These are phyloP conservation scores for Calocybe indica DNA, from an alignment of 768 basidiomycete genomes.

Conservation along the genomic window DNA sequence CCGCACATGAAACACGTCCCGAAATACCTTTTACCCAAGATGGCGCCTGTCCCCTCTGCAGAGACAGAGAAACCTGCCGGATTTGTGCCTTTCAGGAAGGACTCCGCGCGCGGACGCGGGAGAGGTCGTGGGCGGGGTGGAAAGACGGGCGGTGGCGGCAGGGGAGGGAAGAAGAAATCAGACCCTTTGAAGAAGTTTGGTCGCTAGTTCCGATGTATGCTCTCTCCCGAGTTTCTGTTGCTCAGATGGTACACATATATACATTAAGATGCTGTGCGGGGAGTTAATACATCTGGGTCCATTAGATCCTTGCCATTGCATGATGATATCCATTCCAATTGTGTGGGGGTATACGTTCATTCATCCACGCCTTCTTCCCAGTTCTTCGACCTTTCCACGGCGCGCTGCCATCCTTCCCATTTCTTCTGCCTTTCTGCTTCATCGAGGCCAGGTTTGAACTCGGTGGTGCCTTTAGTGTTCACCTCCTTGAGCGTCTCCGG, in stretches of 20 bases:
- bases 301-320: no score
- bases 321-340: background rate
- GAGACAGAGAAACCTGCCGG: conserved; percentile 32
- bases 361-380: conserved; percentile 51
- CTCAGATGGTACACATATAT: background rate
- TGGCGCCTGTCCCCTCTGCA: conserved; percentile 46
- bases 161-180: conserved; percentile 63
- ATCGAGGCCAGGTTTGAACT: conserved; percentile 55
- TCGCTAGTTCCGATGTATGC: conserved; percentile 15
- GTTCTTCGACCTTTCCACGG: conserved; percentile 74
- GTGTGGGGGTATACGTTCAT: background rate
- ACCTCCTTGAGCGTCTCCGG: conserved; percentile 83
- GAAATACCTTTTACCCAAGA: conserved; percentile 82
- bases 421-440: conserved; percentile 53
- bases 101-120: conserved; percentile 46
- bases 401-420: conserved; percentile 84
- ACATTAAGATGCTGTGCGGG: background rate
- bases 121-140: conserved; percentile 48
- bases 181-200: conserved; percentile 82
- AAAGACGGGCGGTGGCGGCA: conserved; percentile 41
- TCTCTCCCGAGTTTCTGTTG: background rate
- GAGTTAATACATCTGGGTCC: no score
- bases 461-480: conserved; percentile 75
- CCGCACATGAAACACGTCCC: conserved; percentile 96
- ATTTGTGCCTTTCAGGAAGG: conserved; percentile 75